Evolutionary conservation across 75 land plant genomes (phyloP), one percentile per base, ranked within the genome.

Genomic region (Azolla pinnata): DNA sequence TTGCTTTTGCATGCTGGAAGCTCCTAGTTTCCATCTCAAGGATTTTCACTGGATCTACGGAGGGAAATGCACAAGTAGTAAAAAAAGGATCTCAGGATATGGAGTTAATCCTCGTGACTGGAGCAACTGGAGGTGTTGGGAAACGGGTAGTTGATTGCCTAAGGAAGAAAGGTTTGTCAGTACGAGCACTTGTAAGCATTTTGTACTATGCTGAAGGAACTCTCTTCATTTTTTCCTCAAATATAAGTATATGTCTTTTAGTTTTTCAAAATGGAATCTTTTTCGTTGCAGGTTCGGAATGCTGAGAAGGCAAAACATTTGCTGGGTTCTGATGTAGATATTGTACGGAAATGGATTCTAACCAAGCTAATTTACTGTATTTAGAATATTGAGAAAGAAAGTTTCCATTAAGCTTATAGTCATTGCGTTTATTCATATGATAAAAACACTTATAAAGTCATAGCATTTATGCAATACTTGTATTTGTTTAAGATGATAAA

Each of bases 121-220:
- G 99, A 55, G 99, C 84, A 12, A 95, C 99, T 33, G 99, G 99
- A 29, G 99, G 99, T 33, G 99, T 95, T 46, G 99, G 99, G 16
- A 84, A 79, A 75, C 81, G 99, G 57, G 86, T 90, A 31, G 97
- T 95, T 56, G 88, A 90, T 31, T 60, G 81, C 20, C 59, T 95
- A 24, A 63, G 83, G 4, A 80, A 67, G 31, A 83, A 79, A 65
- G 92, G 97, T 0, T 44, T 71, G 21, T 90, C 88, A 9, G 86
- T 86, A 12, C 81, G 92, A 32, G 82, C 67, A 3, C 67, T 95
- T 85, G 96, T 89, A 86, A 54, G 54, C 23, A 21, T 16, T 26
- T 54, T 29, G 30, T 21, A 52, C n/a, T n/a, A n/a, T n/a, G n/a
- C n/a, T n/a, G n/a, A n/a, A n/a, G n/a, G n/a, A n/a, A n/a, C n/a